phyloP scores from a whole-genome alignment of 148 eudicot genomes.

The Pharnaceum exiguum region DNA sequence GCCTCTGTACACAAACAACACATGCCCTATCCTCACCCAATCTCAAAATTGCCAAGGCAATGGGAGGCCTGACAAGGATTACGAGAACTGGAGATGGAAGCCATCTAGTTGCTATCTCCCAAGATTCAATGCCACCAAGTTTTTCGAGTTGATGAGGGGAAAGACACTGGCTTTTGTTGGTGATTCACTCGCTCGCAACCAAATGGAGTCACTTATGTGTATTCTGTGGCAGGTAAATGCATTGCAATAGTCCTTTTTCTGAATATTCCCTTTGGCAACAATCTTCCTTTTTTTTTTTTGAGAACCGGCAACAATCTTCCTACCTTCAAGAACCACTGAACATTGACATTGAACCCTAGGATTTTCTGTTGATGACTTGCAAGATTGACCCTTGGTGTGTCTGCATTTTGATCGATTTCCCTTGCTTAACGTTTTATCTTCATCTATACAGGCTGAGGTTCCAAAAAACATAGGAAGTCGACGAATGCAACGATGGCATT shows the following conservation, averaged over 20 bases:
- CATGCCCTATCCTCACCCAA: constrained; percentile 77
- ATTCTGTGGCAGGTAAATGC: constrained; percentile 88
- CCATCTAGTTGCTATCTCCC: constrained; percentile 78
- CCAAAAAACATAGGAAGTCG: constrained; percentile 70
- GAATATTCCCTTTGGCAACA: too few species aligned
- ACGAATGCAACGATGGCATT: constrained; percentile 77
- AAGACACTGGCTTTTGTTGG: constrained; percentile 73
- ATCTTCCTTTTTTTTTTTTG: too few species aligned
- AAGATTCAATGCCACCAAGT: constrained; percentile 43
- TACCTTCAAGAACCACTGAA: too few species aligned
- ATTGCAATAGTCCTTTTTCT: too few species aligned
- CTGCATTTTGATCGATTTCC: too few species aligned
- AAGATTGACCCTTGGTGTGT: too few species aligned
- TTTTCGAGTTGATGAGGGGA: constrained; percentile 73
- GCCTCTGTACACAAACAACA: constrained; percentile 70
- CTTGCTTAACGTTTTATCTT: too few species aligned
- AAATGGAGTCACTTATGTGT: constrained; percentile 63
- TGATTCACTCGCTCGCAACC: constrained; percentile 81
- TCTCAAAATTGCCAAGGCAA: constrained; percentile 95
- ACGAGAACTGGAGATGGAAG: constrained; percentile 93
- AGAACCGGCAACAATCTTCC: too few species aligned
- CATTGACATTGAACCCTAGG: too few species aligned
- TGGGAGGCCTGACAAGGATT: constrained; percentile 95
- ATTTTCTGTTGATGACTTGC: too few species aligned
- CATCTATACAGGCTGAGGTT: constrained; percentile 62